Conservation (phyloP, 805 yeast species). For the Sungouiozyma intestinalis region DNA sequence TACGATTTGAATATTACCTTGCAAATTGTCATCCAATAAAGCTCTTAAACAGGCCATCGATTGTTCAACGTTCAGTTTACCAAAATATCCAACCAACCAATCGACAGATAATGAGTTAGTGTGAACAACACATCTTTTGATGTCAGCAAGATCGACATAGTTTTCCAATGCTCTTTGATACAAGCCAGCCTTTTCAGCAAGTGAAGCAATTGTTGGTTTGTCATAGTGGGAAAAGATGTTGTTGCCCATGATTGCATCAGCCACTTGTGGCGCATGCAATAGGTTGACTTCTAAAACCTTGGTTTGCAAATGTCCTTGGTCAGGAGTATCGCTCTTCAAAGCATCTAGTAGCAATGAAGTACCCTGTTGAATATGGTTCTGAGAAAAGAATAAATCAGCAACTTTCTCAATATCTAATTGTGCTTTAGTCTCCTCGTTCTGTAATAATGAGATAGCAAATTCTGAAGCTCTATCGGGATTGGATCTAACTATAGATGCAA, state of each 20-base stretch:
- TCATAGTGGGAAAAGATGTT: constrained; percentile 94
- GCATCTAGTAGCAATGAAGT: constrained; percentile 96
- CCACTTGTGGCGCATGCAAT: constrained; percentile 97
- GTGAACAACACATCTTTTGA: constrained; percentile 88
- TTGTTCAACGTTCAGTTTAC: constrained; percentile 90
- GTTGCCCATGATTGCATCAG: constrained; percentile 95
- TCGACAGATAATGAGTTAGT: constrained; percentile 78
- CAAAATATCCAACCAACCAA: constrained; percentile 88
- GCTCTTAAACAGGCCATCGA: constrained; percentile 79
- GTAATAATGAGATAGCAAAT: constrained; percentile 79
- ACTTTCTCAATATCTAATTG: constrained; percentile 71
- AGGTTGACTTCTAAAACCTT: constrained; percentile 86
- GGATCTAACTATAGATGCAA: constrained; percentile 82
- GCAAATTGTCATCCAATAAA: constrained; percentile 67
- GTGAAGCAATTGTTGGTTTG: constrained; percentile 80
- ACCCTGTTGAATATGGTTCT: constrained; percentile 92
- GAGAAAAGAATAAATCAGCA: constrained; percentile 90
- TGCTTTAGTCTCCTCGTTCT: constrained; percentile 46
- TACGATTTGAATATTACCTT: constrained; percentile 83
- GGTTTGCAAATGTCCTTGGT: constrained; percentile 93
- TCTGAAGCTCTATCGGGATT: constrained; percentile 98
- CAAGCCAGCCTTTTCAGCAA: constrained; percentile 94
- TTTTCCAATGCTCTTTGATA: constrained; percentile 93
- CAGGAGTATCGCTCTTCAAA: constrained; percentile 83
- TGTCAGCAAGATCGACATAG: constrained; percentile 88